phyloP scores from a whole-genome alignment of 805 yeast species.

The Candida vaughaniae region DNA sequence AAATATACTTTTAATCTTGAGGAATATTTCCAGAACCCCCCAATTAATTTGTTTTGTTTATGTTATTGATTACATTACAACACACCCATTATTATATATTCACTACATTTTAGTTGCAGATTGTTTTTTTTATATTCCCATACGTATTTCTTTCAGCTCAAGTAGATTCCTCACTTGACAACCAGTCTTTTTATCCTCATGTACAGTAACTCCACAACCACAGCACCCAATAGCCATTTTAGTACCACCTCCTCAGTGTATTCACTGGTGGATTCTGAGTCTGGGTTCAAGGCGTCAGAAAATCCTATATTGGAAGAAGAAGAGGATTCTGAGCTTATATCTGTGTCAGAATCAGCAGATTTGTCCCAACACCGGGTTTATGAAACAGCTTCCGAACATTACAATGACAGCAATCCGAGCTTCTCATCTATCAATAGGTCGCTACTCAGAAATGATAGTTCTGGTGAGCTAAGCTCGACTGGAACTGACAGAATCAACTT shows the following conservation, averaged over 20 bases:
- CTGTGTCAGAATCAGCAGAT: neutral
- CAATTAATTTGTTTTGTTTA: no score
- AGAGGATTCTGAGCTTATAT: slow-evolving; percentile 2
- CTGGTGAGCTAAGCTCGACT: neutral
- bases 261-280: slow-evolving; percentile 15
- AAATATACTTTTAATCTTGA: neutral
- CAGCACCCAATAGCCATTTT: slow-evolving; percentile 18
- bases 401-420: slow-evolving; percentile 21
- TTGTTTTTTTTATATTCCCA: no score
- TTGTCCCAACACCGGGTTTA: slow-evolving; percentile 1
- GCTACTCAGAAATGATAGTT: slow-evolving; percentile 22
- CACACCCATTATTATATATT: no score
- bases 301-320: slow-evolving; percentile 9
- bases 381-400: slow-evolving; percentile 6
- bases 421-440: slow-evolving; percentile 35
- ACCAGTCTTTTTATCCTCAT: no score
- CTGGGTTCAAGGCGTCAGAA: slow-evolving; percentile 10
- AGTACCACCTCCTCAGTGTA: slow-evolving; percentile 39
- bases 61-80: no score
- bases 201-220: no score
- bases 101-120: no score
- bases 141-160: no score
- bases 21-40: no score
- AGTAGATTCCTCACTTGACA: no score
- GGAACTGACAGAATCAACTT: slow-evolving; percentile 2